Evolutionary conservation across 305 asterid genomes (phyloP), one percentile per base, ranked within the genome.

Genomic region (Solanum aculeatissimum): DNA sequence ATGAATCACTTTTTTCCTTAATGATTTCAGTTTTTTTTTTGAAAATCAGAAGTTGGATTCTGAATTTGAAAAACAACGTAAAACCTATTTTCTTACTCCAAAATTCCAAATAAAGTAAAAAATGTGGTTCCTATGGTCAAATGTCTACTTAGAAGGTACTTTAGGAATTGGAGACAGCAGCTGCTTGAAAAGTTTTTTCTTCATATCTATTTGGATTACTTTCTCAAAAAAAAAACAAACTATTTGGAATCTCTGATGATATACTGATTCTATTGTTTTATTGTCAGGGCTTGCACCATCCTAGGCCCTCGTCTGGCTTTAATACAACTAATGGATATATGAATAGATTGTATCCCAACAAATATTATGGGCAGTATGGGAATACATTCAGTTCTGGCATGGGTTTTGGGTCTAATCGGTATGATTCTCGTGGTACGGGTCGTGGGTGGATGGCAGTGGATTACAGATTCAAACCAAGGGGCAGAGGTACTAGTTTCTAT

Each of bases 341-440:
- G 57, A 94, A 89, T 85, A 87, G 92, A 84, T 87, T 92, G 89
- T 92, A 91, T 84, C 90, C 94, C 14, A 91, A 86, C 78, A 94
- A 92, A 85, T 84, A 42, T 72, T 72, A 43, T 43, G 91, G 92
- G 55, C 93, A 90, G 65, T 92, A 88, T 78, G 93, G 90, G 83
- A 92, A 85, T 80, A 75, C 92, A 58, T 91, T 88, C 70, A 87
- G 91, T 84, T 84, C 92, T 83, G 93, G 92, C 42, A 21, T 91
- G 72, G 90, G 91, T 25, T 92, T 88, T 85, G 92, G 93, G 60
- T 89, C 92, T 63, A 88, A 86, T 77, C 88, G 86, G 55, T 92
- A 92, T 62, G 91, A 89, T 74, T 79, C 91, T 23, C 85, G 93
- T 23, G 57, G 60, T 1, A 87, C 83, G 29, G 91, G 90, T 29